Evolutionary conservation across 2,329 filamentous ascomycete genomes (phyloP).

Genomic region (Botryotinia calthae): DNA sequence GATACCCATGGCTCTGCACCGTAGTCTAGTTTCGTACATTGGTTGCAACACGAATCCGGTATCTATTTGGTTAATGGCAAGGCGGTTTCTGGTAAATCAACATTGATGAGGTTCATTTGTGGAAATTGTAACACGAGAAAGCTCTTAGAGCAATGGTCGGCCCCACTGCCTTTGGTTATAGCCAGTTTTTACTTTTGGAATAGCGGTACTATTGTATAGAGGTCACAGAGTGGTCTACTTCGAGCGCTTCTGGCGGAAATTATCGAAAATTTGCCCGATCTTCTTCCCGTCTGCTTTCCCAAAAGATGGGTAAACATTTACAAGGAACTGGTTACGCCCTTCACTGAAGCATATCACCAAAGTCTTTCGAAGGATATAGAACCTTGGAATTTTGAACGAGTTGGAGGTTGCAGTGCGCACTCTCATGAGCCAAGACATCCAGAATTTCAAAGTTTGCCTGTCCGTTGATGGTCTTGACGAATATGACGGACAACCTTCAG

Average conservation of each 20-base stretch:
- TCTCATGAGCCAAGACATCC: neutral
- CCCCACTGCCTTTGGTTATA: constrained; percentile 21
- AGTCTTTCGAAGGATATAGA: neutral
- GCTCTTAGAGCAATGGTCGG: constrained; percentile 36
- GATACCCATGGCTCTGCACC: neutral
- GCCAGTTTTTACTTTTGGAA: constrained; percentile 49
- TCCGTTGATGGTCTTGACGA: constrained; percentile 2
- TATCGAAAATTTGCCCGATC: neutral
- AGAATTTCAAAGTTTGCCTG: neutral
- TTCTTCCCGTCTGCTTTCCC: neutral
- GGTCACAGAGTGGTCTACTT: constrained; percentile 21
- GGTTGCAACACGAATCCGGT: constrained; percentile 19
- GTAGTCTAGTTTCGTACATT: constrained; percentile 19
- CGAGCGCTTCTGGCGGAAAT: constrained; percentile 19
- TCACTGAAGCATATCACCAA: neutral
- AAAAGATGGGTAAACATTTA: neutral
- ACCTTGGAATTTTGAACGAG: neutral
- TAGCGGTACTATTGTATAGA: constrained; percentile 37
- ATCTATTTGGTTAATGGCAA: constrained; percentile 30
- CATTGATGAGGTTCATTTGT: constrained; percentile 27
- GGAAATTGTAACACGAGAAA: neutral
- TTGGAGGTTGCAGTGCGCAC: neutral
- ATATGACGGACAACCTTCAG: constrained; percentile 19
- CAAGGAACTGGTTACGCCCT: neutral
- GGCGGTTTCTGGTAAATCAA: constrained; percentile 26